phyloP scores from a whole-genome alignment of 768 basidiomycete genomes.

The Pleurotus cornucopiae region DNA sequence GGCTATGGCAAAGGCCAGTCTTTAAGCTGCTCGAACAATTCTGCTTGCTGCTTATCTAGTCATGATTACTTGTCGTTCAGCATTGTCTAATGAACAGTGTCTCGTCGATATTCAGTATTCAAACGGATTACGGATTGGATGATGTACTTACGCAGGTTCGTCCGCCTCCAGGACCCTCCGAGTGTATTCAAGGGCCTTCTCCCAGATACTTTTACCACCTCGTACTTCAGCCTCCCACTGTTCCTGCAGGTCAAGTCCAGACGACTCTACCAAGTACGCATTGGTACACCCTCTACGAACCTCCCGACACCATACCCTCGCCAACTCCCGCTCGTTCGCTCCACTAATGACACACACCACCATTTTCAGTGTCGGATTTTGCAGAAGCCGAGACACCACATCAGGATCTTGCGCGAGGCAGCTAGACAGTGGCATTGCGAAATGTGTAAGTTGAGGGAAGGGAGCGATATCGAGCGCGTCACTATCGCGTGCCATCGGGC shows the following conservation, averaged over 20 bases:
- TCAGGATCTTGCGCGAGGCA: slow-evolving; percentile 11
- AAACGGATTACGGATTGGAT: no score
- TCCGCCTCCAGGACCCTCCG: no score
- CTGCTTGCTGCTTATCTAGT: no score
- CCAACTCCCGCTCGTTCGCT: slow-evolving; percentile 5
- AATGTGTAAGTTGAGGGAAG: slow-evolving; percentile 16
- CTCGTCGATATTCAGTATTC: no score
- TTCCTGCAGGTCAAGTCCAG: slow-evolving; percentile 7
- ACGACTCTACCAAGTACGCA: slow-evolving; percentile 12
- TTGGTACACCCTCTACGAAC: slow-evolving; percentile 4
- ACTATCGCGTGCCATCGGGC: slow-evolving; percentile 11
- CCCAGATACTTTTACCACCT: slow-evolving; percentile 21
- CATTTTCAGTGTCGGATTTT: slow-evolving; percentile 6
- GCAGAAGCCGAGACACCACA: slow-evolving; percentile 13
- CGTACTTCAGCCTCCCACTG: slow-evolving; percentile 25
- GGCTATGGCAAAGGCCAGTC: no score
- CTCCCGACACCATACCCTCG: slow-evolving; percentile 13
- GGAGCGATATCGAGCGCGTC: slow-evolving; percentile 12
- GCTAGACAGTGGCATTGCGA: slow-evolving; percentile 18
- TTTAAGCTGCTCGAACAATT: no score
- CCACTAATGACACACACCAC: slow-evolving; percentile 17
- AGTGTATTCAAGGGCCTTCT: slow-evolving; percentile 16
- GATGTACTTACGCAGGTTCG: no score
- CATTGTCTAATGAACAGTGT: no score
- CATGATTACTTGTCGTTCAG: no score